phyloP scores from a whole-genome alignment of 2,329 filamentous ascomycete genomes.

The Microdochium nivale region DNA sequence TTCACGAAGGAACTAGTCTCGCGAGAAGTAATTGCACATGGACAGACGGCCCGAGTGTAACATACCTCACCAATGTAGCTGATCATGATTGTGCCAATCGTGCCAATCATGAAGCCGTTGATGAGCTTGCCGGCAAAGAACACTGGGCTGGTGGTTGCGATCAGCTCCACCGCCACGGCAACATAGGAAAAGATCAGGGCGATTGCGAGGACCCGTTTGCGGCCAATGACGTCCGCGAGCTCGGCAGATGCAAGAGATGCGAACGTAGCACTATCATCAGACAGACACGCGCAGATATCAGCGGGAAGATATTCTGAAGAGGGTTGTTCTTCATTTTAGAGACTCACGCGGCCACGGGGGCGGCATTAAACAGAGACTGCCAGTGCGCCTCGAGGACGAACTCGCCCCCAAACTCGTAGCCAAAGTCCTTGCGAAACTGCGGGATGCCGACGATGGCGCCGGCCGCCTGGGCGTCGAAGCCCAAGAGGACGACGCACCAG shows the following conservation, averaged over 20 bases:
- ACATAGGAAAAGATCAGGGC: constrained; percentile 36
- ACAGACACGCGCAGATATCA: not conserved
- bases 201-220: constrained; percentile 32
- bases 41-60: not conserved
- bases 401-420: constrained; percentile 17
- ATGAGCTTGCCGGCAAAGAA: constrained; percentile 54
- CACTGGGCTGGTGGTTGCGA: constrained; percentile 43
- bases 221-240: constrained; percentile 35
- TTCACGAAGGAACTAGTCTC: too few species aligned
- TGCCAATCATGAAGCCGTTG: constrained; percentile 51
- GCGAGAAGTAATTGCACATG: too few species aligned
- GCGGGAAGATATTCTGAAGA: too few species aligned
- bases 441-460: constrained; percentile 45
- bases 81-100: constrained; percentile 48
- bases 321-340: too few species aligned
- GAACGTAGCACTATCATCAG: constrained; percentile 20
- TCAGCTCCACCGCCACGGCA: constrained; percentile 56
- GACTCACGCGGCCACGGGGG: not conserved
- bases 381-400: not conserved
- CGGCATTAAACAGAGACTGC: constrained; percentile 10
- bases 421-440: constrained; percentile 24
- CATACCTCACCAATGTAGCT: constrained; percentile 55
- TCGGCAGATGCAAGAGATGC: constrained; percentile 43
- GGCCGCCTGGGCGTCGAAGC: constrained; percentile 57
- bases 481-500: constrained; percentile 50